Evolutionary conservation across 805 yeast genomes (phyloP).

Genomic region (Teunomyces barrocoloradensis): DNA sequence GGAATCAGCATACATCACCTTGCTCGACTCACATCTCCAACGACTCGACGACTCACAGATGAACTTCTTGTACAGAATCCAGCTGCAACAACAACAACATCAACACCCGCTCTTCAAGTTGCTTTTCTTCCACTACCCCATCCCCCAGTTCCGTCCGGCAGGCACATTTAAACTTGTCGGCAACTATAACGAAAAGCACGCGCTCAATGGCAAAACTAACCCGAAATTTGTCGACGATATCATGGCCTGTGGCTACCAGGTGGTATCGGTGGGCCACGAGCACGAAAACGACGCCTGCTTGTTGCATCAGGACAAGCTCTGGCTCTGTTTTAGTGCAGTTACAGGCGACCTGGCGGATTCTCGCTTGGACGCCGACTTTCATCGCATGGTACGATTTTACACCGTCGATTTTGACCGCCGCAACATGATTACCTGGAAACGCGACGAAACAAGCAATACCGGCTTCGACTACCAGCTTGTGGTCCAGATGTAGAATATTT

Average conservation of each 20-base stretch:
- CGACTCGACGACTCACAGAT: slow-evolving; percentile 32
- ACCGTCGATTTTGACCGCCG: slow-evolving; percentile 27
- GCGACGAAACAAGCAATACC: slow-evolving; percentile 21
- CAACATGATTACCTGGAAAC: slow-evolving; percentile 38
- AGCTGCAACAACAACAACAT: background rate
- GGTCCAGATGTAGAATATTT: background rate
- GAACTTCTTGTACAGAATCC: slow-evolving; percentile 30
- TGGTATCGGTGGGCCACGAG: slow-evolving; percentile 42
- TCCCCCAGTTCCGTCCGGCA: slow-evolving; percentile 40
- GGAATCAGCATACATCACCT: slow-evolving; percentile 27
- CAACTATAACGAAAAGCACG: slow-evolving; percentile 35
- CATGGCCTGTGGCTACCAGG: slow-evolving; percentile 33
- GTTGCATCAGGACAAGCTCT: slow-evolving; percentile 19
- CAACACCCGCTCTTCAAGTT: slow-evolving; percentile 22
- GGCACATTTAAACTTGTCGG: slow-evolving; percentile 41
- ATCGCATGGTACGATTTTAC: slow-evolving; percentile 34
- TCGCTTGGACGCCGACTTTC: slow-evolving; percentile 19
- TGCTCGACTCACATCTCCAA: slow-evolving; percentile 33
- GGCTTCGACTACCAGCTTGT: slow-evolving; percentile 27
- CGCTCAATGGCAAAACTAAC: slow-evolving; percentile 28
- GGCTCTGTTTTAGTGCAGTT: slow-evolving; percentile 40
- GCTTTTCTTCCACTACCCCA: slow-evolving; percentile 39
- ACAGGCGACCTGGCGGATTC: slow-evolving; percentile 39
- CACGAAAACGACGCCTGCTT: slow-evolving; percentile 45
- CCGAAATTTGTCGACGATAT: slow-evolving; percentile 32